These are phyloP conservation scores for Selaginella tamariscina DNA, from an alignment of 75 land plant species.

Conservation along the genomic window DNA sequence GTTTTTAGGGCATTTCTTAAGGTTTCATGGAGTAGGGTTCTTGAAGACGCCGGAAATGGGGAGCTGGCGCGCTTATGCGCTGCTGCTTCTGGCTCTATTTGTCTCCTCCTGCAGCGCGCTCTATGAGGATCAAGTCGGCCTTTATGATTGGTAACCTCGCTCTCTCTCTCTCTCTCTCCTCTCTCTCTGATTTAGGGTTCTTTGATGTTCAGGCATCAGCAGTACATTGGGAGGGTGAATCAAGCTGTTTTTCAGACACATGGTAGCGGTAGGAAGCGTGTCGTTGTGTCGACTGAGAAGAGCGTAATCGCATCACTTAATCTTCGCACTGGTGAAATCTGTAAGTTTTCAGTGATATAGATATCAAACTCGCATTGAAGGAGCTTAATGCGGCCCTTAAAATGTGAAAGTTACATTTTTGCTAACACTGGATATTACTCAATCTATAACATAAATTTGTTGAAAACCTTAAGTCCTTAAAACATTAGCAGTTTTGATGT, in stretches of 20 bases:
- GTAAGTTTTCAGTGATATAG: no score
- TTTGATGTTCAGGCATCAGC: slow-evolving; percentile 65
- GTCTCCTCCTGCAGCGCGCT: slow-evolving; percentile 17
- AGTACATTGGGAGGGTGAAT: slow-evolving; percentile 88
- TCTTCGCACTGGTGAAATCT: slow-evolving; percentile 86
- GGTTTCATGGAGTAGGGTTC: no score
- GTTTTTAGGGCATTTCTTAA: no score
- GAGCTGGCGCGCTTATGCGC: not conserved
- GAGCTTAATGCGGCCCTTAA: no score
- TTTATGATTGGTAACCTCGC: slow-evolving; percentile 24
- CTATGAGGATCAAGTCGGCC: slow-evolving; percentile 35
- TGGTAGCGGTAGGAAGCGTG: slow-evolving; percentile 87
- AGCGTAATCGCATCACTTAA: slow-evolving; percentile 90
- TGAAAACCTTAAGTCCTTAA: no score
- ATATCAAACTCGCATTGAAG: no score
- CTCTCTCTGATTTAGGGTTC: not conserved
- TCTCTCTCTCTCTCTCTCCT: not conserved
- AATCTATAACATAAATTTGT: no score
- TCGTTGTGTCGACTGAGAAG: slow-evolving; percentile 83
- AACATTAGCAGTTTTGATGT: no score
- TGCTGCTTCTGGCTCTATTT: not conserved
- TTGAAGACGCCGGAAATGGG: not conserved
- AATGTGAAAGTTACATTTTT: no score
- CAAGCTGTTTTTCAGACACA: slow-evolving; percentile 91
- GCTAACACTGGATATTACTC: no score